These are phyloP conservation scores for Lobosporangium transversale DNA, from an alignment of 192 early-diverging fungal species.

Conservation along the genomic window DNA sequence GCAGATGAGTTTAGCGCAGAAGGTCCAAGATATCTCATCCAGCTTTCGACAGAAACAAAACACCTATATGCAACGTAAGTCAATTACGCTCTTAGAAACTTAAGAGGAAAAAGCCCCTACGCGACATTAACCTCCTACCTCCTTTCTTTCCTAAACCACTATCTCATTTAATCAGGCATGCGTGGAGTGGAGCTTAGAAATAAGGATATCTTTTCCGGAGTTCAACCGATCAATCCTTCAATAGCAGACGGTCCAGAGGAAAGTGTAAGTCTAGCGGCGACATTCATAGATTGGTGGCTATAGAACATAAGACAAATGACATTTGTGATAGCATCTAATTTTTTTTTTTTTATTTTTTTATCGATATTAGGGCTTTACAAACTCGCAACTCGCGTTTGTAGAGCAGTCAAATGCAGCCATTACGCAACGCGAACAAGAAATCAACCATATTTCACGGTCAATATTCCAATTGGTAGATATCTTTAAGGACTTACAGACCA, in stretches of 20 bases:
- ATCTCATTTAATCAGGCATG: conserved; percentile 19
- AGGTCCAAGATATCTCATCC: conserved; percentile 86
- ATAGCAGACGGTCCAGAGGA: conserved; percentile 44
- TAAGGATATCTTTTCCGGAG: conserved; percentile 42
- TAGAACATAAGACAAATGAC: too few relatives aligned
- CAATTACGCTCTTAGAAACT: too few relatives aligned
- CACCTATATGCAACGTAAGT: conserved; percentile 84
- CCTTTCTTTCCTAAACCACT: neutral
- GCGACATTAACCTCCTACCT: neutral
- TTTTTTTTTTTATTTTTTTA: too few relatives aligned
- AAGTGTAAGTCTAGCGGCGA: conserved; percentile 11
- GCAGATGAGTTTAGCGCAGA: conserved; percentile 86
- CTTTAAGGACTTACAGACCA: conserved; percentile 92
- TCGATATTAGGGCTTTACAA: conserved; percentile 77
- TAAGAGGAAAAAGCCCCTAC: too few relatives aligned
- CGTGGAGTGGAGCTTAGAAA: conserved; percentile 48
- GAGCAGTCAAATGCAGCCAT: conserved; percentile 82
- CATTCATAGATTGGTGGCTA: too few relatives aligned
- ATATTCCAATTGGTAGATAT: conserved; percentile 90
- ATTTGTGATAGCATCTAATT: too few relatives aligned
- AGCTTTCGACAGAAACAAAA: conserved; percentile 91
- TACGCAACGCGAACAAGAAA: conserved; percentile 88
- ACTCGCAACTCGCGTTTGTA: conserved; percentile 81
- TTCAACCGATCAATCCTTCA: conserved; percentile 38
- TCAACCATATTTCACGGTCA: conserved; percentile 92